These are phyloP conservation scores for Pelargonium fulgidum DNA, from an alignment of 441 rosid species.

Conservation along the genomic window DNA sequence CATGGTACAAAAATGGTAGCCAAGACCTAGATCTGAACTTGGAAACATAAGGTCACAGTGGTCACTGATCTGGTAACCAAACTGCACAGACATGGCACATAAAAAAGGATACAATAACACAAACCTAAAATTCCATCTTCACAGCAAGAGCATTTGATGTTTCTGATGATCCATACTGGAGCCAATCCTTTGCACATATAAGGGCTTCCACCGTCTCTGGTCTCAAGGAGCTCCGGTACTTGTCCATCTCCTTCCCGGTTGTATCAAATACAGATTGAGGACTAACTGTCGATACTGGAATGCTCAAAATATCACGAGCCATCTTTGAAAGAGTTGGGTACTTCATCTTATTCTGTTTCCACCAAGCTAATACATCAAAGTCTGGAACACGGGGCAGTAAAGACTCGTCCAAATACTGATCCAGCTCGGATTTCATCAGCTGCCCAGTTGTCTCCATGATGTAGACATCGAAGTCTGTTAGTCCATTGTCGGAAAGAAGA, in stretches of 20 bases:
- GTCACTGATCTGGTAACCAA: too few relatives aligned
- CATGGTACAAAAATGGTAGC: too few relatives aligned
- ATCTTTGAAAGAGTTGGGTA: conserved; percentile 74
- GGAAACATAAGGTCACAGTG: too few relatives aligned
- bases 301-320: conserved; percentile 62
- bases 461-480: conserved; percentile 67
- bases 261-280: conserved; percentile 52
- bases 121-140: conserved; percentile 48
- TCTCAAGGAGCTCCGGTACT: conserved; percentile 53
- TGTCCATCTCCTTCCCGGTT: conserved; percentile 44
- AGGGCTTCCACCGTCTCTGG: conserved; percentile 82
- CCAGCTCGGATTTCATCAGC: conserved; percentile 68
- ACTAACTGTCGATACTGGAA: conserved; percentile 55
- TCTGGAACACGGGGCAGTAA: conserved; percentile 64
- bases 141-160: conserved; percentile 33
- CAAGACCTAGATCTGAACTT: too few relatives aligned
- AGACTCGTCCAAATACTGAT: conserved; percentile 75
- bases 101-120: too few relatives aligned
- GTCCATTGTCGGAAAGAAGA: conserved; percentile 45
- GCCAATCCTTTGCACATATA: conserved; percentile 84
- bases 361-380: conserved; percentile 73
- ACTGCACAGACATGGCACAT: too few relatives aligned
- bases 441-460: conserved; percentile 70
- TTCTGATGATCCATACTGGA: conserved; percentile 39
- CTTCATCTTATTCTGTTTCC: conserved; percentile 76